Evolutionary conservation across 176 grass and related monocot genomes (phyloP), one percentile per base, ranked within the genome.

Genomic region (Juncus inflexus): DNA sequence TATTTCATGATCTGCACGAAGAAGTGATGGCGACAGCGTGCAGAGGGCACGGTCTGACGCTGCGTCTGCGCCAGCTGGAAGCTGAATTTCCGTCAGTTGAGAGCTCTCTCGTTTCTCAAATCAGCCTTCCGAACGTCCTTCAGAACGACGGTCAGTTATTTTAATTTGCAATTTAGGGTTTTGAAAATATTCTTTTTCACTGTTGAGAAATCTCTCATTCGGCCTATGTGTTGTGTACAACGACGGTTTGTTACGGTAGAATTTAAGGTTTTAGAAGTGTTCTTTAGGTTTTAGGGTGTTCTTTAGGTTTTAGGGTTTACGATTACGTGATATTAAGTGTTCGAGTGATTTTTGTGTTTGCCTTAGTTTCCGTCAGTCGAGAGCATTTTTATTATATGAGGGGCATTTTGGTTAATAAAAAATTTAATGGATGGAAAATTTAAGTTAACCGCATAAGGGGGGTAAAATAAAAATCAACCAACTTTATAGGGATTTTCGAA

Each of bases 1-100:
- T 99, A 65, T 99, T 99, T 76, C 85, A 89, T 66, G 88, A 90
- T 56, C 82, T 99, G 76, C 94, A 99, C 35, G 94, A 99, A 84
- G 88, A 99, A 55, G 83, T 84, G 50, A 90, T 99, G 94, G 77
- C 79, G 12, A 84, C 78, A 55, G 80, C 94, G 82, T 83, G 85
- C 74, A 86, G 88, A 84, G 88, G 94, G 50, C 85, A 99, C 65
- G 88, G 74, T 54, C 77, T 99, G 50, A 92, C 81, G 77, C 94
- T 99, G 76, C 86, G 94, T 42, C 68, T 99, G 61, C 83, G 84
- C 52, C 94, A 99, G 64, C 80, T 99, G 28, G 89, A 99, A 69
- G 85, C 85, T 40, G 94, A 97, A 52, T 91, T 97, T 63, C 85
- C 92, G 52, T 86, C 84, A 62, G 62, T 81, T 16, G 87, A 97